Evolutionary conservation across 2,329 filamentous ascomycete genomes (phyloP).

Genomic region (Sporothrix brasiliensis): DNA sequence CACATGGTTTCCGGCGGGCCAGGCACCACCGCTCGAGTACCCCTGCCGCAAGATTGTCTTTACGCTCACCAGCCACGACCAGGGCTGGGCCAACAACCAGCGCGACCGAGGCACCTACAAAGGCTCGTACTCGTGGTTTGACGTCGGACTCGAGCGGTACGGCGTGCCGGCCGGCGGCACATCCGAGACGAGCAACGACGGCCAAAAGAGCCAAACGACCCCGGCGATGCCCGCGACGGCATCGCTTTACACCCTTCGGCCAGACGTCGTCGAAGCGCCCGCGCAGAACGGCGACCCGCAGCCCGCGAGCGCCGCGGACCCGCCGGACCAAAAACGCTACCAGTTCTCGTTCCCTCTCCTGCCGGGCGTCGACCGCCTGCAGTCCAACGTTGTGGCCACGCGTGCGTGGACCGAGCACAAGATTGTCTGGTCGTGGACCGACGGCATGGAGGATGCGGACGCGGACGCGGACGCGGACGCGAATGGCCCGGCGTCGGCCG

Average conservation of each 20-base stretch:
- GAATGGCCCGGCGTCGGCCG: background rate
- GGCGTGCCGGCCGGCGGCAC: conserved; percentile 41
- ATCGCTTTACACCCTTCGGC: background rate
- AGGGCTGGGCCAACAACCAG: conserved; percentile 55
- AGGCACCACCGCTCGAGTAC: conserved; percentile 46
- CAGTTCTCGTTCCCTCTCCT: conserved; percentile 48
- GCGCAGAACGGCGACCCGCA: background rate
- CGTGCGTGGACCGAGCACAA: conserved; percentile 46
- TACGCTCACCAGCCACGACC: conserved; percentile 59
- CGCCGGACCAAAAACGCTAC: background rate
- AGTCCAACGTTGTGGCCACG: conserved; percentile 50
- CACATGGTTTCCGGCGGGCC: conserved; percentile 36
- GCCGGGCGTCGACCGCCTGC: conserved; percentile 48
- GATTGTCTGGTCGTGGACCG: conserved; percentile 58
- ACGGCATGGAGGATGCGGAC: conserved; percentile 41
- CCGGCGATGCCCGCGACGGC: background rate
- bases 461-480: background rate
- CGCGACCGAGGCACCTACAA: conserved; percentile 47
- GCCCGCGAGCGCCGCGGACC: background rate
- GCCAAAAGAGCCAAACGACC: background rate
- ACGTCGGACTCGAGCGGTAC: conserved; percentile 62
- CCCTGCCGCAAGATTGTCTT: conserved; percentile 66
- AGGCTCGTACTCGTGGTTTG: conserved; percentile 64
- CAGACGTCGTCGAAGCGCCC: background rate
- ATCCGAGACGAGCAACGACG: background rate